phyloP scores from a whole-genome alignment of 768 basidiomycete genomes.

The Suillus alpinus region DNA sequence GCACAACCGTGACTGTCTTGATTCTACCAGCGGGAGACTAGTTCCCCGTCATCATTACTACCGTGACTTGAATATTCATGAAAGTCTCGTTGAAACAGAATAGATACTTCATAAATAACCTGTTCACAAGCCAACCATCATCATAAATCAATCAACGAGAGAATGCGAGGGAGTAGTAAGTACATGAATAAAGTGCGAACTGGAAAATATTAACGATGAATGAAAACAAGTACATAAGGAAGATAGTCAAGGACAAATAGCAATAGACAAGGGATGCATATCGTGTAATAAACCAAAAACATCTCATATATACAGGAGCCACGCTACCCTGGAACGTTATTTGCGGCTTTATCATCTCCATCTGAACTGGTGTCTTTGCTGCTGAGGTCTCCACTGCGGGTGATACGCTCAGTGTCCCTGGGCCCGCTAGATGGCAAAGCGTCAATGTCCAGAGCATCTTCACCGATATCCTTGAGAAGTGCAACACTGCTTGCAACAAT shows the following conservation, averaged over 20 bases:
- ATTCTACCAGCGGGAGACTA: background rate
- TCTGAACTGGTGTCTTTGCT: constrained; percentile 1
- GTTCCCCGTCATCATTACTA: background rate
- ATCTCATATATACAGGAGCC: background rate
- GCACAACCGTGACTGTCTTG: background rate
- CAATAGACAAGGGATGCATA: constrained; percentile 1
- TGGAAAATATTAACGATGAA: background rate
- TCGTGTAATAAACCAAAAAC: background rate
- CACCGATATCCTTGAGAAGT: constrained; percentile 11
- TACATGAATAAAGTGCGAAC: background rate
- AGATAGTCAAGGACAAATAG: background rate
- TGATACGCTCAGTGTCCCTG: background rate
- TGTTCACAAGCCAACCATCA: background rate
- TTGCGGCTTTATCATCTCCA: background rate
- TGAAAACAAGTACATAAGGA: background rate
- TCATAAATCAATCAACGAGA: background rate
- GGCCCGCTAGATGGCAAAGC: background rate
- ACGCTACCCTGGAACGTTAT: background rate
- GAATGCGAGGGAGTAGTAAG: background rate
- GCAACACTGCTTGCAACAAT: constrained; percentile 24
- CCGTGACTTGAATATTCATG: background rate
- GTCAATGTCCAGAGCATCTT: constrained; percentile 17
- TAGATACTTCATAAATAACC: background rate
- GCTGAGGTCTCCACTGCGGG: background rate
- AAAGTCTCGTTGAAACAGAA: background rate